Conservation (phyloP, 1,284 basidiomycete species). For the Cryptococcus sp. region DNA sequence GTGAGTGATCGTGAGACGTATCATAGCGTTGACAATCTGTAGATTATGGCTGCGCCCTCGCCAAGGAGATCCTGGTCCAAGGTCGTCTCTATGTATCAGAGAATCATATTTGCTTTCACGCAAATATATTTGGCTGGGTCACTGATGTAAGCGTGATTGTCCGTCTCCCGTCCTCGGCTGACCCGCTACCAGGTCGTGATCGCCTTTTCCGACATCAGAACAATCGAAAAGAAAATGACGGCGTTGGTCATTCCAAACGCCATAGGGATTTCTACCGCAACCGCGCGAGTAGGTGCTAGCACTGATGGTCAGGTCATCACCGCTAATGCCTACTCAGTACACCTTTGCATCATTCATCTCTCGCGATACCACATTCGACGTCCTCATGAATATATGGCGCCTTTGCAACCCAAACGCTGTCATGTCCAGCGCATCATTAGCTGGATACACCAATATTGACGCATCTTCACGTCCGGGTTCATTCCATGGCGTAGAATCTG, state of each 20-base stretch:
- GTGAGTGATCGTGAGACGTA: conserved; percentile 55
- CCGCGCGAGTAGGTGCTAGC: conserved; percentile 54
- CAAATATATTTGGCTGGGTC: conserved; percentile 99
- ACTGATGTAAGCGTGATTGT: conserved; percentile 70
- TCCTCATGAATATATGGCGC: conserved; percentile 94
- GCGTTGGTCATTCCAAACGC: conserved; percentile 98
- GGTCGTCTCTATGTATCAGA: conserved; percentile 96
- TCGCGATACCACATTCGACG: conserved; percentile 92
- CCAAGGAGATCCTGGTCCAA: conserved; percentile 95
- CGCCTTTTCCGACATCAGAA: conserved; percentile 85
- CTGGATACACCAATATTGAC: conserved; percentile 15
- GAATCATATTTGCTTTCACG: conserved; percentile 97
- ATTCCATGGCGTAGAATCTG: conserved; percentile 21
- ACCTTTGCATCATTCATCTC: conserved; percentile 96
- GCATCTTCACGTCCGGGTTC: conserved; percentile 32
- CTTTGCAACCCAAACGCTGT: conserved; percentile 76
- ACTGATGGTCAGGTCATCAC: background rate
- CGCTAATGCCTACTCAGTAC: conserved; percentile 62
- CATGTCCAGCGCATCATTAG: conserved; percentile 36
- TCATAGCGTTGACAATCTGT: conserved; percentile 10
- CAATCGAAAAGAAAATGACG: conserved; percentile 97
- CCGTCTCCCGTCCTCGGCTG: background rate
- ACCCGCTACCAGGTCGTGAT: conserved; percentile 68
- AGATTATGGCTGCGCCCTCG: conserved; percentile 97
- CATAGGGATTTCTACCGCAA: conserved; percentile 82